Evolutionary conservation across 176 grass and related monocot species (phyloP).

Genomic region (Raddia guianensis): DNA sequence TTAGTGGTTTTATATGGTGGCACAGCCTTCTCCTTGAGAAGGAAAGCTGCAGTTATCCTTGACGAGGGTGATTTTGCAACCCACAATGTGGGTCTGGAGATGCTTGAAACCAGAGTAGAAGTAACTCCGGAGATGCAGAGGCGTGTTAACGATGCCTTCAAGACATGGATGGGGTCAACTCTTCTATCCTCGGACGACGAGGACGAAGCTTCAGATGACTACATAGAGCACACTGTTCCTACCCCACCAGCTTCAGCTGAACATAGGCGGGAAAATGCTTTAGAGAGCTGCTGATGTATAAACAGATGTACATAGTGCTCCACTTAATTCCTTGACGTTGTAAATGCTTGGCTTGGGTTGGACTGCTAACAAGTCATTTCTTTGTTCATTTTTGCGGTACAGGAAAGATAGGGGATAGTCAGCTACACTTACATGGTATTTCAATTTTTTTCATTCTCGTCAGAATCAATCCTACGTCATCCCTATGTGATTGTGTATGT

Average conservation of each 20-base stretch:
- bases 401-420: conserved; percentile 21
- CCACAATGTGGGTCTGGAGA: conserved; percentile 79
- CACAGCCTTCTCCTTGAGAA: conserved; percentile 78
- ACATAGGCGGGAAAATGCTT: conserved; percentile 42
- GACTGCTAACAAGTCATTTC: conserved; percentile 30
- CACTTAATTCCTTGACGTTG: conserved; percentile 37
- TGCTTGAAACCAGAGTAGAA: conserved; percentile 66
- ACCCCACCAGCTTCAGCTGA: conserved; percentile 35
- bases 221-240: conserved; percentile 59
- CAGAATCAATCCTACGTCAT: conserved; percentile 4
- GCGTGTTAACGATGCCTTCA: conserved; percentile 84
- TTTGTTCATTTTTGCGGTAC: conserved; percentile 41
- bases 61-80: conserved; percentile 66
- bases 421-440: not conserved
- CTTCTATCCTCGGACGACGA: conserved; percentile 91
- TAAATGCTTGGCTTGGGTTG: conserved; percentile 45
- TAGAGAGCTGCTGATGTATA: conserved; percentile 51
- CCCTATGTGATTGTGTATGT: not conserved
- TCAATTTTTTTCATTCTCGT: not conserved
- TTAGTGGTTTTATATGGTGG: conserved; percentile 79
- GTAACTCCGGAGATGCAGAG: conserved; percentile 74
- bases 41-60: conserved; percentile 73
- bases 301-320: conserved; percentile 53
- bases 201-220: conserved; percentile 79
- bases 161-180: conserved; percentile 92